Evolutionary conservation across 768 basidiomycete genomes (phyloP), one percentile per base, ranked within the genome.

Genomic region (Tricholoma furcatifolium): DNA sequence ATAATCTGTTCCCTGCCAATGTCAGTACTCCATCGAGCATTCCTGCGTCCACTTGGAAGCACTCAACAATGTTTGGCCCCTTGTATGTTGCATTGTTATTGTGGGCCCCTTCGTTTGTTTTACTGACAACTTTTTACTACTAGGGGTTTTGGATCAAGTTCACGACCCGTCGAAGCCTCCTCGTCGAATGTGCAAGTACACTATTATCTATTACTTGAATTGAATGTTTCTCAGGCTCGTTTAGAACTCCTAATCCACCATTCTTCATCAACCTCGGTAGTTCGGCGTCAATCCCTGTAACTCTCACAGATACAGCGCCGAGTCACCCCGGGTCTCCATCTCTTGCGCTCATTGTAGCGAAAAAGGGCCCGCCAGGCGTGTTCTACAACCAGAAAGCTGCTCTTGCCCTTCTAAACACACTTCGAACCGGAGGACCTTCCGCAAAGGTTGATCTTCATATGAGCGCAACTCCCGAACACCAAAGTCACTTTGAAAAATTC

Each of bases 21-120:
- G 58, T 62, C 55, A 31, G 52, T 57, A 10, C 53, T 7, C 39
- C 58, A 15, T 44, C 36, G 12, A 54, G 58, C 50, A 45, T 46
- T 50, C 45, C 63, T 49, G 43, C 54, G n/a, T 21, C 68, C 3
- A 60, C 63, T 7, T 82, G 79, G 69, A 78, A 70, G 53, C 69
- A 70, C 34, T 72, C 79, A n/a, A 86, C 85, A 1, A 87, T 87
- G 23, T 87, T 87, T 58, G 84, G 83, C 18, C 81, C 83, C 47
- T 63, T 85, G 85, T 50, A 49, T 53, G 55, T 56, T 47, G 24
- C 35, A 44, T 60, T 47, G 38, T 47, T 30, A 35, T 30, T n/a
- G 10, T 18, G 9, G 15, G 9, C 24, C 43, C 27, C 21, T 39
- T 31, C 12, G n/a, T 31, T 42, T 12, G 4, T 9, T 48, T 11